phyloP scores from a whole-genome alignment of 345 rosid genomes.

The Rhizophora mangle region DNA sequence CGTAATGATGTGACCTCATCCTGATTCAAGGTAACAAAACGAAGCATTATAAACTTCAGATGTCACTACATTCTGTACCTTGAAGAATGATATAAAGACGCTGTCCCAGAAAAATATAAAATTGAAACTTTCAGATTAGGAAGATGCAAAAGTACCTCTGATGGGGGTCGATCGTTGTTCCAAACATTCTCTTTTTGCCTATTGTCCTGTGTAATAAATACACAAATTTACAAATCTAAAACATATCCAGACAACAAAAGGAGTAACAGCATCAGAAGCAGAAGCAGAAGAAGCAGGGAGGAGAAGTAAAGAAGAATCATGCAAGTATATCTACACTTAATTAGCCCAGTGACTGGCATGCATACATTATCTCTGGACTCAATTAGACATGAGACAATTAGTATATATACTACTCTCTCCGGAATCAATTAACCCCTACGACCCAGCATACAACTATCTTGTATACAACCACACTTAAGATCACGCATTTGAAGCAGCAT shows the following conservation, averaged over 20 bases:
- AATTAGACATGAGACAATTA: no score
- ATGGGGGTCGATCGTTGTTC: slow-evolving; percentile 42
- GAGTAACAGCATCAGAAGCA: not conserved
- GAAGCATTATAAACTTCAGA: slow-evolving; percentile 11
- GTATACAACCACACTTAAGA: no score
- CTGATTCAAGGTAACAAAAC: slow-evolving; percentile 40
- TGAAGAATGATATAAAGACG: not conserved
- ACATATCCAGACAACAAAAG: not conserved
- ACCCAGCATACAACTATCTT: no score
- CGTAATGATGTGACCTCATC: slow-evolving; percentile 67
- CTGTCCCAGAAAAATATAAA: not conserved
- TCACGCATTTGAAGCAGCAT: no score
- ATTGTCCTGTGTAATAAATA: slow-evolving; percentile 46
- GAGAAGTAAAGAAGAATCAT: no score
- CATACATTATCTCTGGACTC: no score
- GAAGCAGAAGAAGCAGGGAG: no score
- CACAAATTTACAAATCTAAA: not conserved
- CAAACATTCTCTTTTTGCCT: slow-evolving; percentile 49
- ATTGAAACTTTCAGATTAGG: not conserved
- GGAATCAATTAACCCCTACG: no score
- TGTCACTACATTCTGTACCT: not conserved
- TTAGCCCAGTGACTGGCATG: no score
- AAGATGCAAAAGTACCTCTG: slow-evolving; percentile 49
- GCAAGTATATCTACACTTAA: no score
- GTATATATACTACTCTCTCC: no score